Conservation (phyloP, 1,284 basidiomycete genomes). For the Lentinula novae-zelandiae region DNA sequence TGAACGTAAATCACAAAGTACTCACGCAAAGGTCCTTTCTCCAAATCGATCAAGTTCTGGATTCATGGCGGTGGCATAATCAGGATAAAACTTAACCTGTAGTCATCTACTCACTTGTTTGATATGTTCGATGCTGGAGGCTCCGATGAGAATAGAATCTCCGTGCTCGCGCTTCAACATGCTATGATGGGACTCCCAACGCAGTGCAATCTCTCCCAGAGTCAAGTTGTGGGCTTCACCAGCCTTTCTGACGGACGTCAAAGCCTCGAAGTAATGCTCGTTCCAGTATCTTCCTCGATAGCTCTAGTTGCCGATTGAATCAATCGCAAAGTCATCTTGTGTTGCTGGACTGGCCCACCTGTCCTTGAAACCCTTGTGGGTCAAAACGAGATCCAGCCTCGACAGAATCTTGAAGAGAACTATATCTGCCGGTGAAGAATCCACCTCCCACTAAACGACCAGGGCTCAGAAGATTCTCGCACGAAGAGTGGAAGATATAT, state of each 20-base stretch:
- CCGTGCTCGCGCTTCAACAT: constrained; percentile 41
- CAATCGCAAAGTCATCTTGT: no score
- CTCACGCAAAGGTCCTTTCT: constrained; percentile 55
- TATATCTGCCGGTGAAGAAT: constrained; percentile 28
- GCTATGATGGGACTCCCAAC: constrained; percentile 54
- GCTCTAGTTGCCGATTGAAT: neutral
- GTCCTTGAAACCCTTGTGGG: constrained; percentile 27
- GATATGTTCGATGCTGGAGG: constrained; percentile 46
- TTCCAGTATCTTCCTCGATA: constrained; percentile 38
- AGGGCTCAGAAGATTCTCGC: neutral
- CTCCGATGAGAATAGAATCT: constrained; percentile 50
- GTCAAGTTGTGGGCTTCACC: constrained; percentile 39
- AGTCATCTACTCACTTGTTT: constrained; percentile 31
- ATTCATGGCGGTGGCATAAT: neutral
- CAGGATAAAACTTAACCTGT: neutral
- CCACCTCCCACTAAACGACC: constrained; percentile 34
- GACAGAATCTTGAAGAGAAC: constrained; percentile 28
- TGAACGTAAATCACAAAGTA: constrained; percentile 2
- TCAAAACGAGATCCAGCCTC: constrained; percentile 45
- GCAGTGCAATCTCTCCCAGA: constrained; percentile 45
- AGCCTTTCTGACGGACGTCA: constrained; percentile 34
- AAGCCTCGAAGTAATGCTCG: constrained; percentile 44
- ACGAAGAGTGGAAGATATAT: neutral
- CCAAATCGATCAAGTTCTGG: constrained; percentile 51
- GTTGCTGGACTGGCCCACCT: constrained; percentile 20